Evolutionary conservation across 73 alveolate genomes (phyloP).

Genomic region (Tetrahymena malaccensis): DNA sequence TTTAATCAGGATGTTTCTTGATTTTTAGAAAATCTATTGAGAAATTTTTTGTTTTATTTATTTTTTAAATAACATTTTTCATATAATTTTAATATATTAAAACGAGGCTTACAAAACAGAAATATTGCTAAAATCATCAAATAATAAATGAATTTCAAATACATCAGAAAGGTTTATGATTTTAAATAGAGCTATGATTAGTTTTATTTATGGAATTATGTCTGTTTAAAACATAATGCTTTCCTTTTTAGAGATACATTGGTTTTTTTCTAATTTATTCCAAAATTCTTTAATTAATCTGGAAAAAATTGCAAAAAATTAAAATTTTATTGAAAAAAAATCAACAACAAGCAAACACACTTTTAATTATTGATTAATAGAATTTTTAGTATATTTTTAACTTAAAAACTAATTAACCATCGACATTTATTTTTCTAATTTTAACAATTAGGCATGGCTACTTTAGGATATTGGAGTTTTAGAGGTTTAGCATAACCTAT

Average conservation of each 20-base stretch:
- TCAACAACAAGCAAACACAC: too few relatives aligned
- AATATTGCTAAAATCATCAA: too few relatives aligned
- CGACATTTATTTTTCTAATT: background rate
- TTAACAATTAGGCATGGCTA: background rate
- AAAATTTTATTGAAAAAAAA: background rate
- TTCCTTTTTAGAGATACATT: too few relatives aligned
- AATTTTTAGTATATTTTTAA: background rate
- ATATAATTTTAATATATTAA: too few relatives aligned
- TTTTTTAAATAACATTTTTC: too few relatives aligned
- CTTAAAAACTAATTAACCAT: background rate
- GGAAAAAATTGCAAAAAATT: background rate
- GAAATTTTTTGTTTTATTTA: too few relatives aligned
- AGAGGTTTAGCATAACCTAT: constrained; percentile 6
- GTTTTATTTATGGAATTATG: background rate
- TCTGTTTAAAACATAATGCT: background rate
- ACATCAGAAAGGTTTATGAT: too few relatives aligned
- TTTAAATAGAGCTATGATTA: too few relatives aligned
- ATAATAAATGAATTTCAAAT: too few relatives aligned
- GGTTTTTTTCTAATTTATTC: background rate
- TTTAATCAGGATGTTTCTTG: too few relatives aligned
- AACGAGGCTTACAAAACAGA: too few relatives aligned
- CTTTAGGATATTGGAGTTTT: background rate
- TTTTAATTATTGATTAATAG: background rate
- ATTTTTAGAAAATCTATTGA: too few relatives aligned
- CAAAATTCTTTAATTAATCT: background rate